Conservation (phyloP, 2,329 filamentous ascomycete genomes). For the Colletotrichum sp. region DNA sequence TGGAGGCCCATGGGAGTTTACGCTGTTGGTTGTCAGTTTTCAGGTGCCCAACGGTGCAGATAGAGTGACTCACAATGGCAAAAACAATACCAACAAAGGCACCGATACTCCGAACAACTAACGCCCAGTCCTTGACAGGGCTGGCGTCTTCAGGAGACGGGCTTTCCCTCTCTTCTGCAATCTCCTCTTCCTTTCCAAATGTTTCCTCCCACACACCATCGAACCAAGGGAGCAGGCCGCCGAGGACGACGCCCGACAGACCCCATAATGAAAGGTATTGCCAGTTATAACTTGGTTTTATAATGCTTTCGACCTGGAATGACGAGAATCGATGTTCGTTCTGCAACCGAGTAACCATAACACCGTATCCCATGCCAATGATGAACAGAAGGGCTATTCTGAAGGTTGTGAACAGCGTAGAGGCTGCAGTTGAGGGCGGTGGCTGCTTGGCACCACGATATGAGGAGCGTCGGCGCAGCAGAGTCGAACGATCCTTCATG, state of each 20-base stretch:
- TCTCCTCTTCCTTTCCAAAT: constrained; percentile 41
- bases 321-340: constrained; percentile 68
- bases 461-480: constrained; percentile 38
- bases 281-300: constrained; percentile 56
- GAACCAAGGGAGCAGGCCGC: constrained; percentile 82
- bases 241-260: constrained; percentile 75
- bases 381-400: constrained; percentile 73
- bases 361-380: constrained; percentile 83
- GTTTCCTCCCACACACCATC: constrained; percentile 75
- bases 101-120: constrained; percentile 63
- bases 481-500: constrained; percentile 44
- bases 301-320: constrained; percentile 57
- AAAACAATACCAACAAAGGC: constrained; percentile 67
- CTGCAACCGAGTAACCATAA: constrained; percentile 81
- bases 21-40: constrained; percentile 57
- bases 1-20: constrained; percentile 90
- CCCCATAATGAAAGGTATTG: constrained; percentile 84
- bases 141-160: constrained; percentile 33
- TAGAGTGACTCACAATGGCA: constrained; percentile 71
- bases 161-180: constrained; percentile 27
- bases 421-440: constrained; percentile 30
- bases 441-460: constrained; percentile 33
- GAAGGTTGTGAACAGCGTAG: constrained; percentile 56
- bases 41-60: not conserved
- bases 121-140: constrained; percentile 73